A percentile compares a stretch with the other conserved stretches of the same genome.
These are phyloP conservation scores for Naganishia sp. DNA, from an alignment of 1,284 basidiomycete genomes.

Conservation along the genomic window DNA sequence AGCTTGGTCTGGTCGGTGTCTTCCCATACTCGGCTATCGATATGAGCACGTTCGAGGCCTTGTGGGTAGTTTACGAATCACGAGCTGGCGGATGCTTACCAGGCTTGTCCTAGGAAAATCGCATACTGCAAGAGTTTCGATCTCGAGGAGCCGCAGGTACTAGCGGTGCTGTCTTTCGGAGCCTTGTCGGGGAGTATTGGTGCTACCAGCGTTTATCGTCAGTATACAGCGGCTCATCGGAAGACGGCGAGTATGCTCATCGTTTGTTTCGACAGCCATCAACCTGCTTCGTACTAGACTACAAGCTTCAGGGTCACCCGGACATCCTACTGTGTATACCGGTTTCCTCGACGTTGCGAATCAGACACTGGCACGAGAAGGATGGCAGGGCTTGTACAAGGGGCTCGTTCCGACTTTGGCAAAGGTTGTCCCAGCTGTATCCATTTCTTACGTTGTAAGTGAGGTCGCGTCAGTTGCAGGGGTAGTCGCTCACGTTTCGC, in stretches of 20 bases:
- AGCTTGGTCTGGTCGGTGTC: constrained; percentile 86
- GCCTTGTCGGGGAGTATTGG: constrained; percentile 87
- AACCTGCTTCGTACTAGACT: constrained; percentile 92
- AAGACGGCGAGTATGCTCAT: neutral
- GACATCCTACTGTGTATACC: constrained; percentile 84
- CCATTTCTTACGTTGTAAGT: constrained; percentile 84
- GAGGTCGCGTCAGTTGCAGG: neutral
- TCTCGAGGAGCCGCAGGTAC: constrained; percentile 77
- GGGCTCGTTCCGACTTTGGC: constrained; percentile 87
- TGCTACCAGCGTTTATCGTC: constrained; percentile 83
- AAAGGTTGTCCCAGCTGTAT: constrained; percentile 92
- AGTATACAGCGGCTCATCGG: constrained; percentile 32
- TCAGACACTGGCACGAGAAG: constrained; percentile 81
- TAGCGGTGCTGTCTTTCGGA: constrained; percentile 80
- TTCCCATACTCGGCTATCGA: constrained; percentile 89
- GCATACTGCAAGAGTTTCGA: constrained; percentile 77
- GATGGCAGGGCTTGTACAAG: constrained; percentile 92
- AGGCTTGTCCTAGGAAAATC: constrained; percentile 58
- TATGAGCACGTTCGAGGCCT: constrained; percentile 91
- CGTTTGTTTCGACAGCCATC: constrained; percentile 56
- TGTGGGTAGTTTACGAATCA: constrained; percentile 46
- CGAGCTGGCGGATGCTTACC: neutral
- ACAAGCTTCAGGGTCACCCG: constrained; percentile 91
- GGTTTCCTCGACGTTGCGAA: constrained; percentile 82
- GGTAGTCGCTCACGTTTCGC: neutral